Conservation (phyloP, 116 monocot species). For the Zostera marina region DNA sequence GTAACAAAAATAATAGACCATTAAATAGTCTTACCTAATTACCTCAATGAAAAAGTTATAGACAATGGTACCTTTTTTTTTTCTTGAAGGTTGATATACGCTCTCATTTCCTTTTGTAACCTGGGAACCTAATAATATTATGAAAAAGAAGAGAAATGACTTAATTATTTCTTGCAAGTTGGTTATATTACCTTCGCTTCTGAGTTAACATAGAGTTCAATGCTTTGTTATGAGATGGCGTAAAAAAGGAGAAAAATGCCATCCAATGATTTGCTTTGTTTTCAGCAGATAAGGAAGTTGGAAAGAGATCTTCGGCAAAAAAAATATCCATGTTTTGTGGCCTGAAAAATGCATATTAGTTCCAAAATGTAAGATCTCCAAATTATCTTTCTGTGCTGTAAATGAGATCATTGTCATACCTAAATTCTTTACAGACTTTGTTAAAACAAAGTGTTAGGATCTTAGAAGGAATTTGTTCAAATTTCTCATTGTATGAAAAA, state of each 20-base stretch:
- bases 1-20: neutral
- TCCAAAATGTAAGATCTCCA: neutral
- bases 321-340: slow-evolving; percentile 69
- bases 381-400: neutral
- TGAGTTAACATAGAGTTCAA: slow-evolving; percentile 48
- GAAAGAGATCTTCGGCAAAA: slow-evolving; percentile 74
- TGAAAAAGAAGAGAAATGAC: neutral
- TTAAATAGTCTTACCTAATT: neutral
- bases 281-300: slow-evolving; percentile 46
- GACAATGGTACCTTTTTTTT: slow-evolving; percentile 5
- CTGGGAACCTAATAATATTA: neutral
- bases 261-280: slow-evolving; percentile 70
- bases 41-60: neutral
- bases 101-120: slow-evolving; percentile 10
- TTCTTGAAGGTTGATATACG: slow-evolving; percentile 4
- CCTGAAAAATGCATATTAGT: slow-evolving; percentile 20
- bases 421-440: slow-evolving; percentile 68
- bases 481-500: slow-evolving; percentile 21
- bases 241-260: slow-evolving; percentile 55
- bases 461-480: slow-evolving; percentile 83
- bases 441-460: slow-evolving; percentile 63
- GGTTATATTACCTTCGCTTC: slow-evolving; percentile 47
- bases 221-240: slow-evolving; percentile 36
- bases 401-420: slow-evolving; percentile 16
- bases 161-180: neutral